A percentile compares a stretch with the other conserved stretches of the same genome.
These are phyloP conservation scores for Fusarium sp. DNA, from an alignment of 2,329 filamentous ascomycete genomes.

Conservation along the genomic window DNA sequence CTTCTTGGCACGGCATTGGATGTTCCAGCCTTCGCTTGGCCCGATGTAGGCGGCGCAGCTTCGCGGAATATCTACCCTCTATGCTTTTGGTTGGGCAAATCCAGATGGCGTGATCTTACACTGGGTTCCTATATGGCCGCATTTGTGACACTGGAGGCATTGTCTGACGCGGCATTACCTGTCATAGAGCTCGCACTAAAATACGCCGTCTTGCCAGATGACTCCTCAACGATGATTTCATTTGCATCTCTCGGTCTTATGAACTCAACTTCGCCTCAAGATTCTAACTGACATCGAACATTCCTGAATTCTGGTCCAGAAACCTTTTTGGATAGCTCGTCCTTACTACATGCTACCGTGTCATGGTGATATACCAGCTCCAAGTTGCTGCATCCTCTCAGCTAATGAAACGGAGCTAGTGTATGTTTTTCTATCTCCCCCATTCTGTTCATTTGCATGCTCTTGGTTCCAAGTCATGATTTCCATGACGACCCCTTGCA, in stretches of 20 bases:
- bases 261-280: neutral
- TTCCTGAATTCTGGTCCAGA: too few species aligned
- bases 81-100: too few species aligned
- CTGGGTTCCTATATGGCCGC: neutral
- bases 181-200: neutral
- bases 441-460: neutral
- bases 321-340: too few species aligned
- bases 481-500: slow-evolving; percentile 9
- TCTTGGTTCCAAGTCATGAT: slow-evolving; percentile 16
- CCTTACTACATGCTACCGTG: neutral
- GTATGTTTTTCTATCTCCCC: neutral
- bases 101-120: neutral
- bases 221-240: neutral
- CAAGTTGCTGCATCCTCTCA: slow-evolving; percentile 8
- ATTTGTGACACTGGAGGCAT: neutral
- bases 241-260: neutral
- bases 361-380: too few species aligned
- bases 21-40: too few species aligned
- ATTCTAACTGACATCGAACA: too few species aligned
- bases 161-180: neutral
- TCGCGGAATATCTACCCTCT: too few species aligned
- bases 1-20: too few species aligned
- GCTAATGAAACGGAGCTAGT: slow-evolving; percentile 2
- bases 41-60: too few species aligned
- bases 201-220: neutral